Base-by-base conservation (phyloP, 2,329 filamentous ascomycete species). In the Arthrobotrys megalospora region DNA sequence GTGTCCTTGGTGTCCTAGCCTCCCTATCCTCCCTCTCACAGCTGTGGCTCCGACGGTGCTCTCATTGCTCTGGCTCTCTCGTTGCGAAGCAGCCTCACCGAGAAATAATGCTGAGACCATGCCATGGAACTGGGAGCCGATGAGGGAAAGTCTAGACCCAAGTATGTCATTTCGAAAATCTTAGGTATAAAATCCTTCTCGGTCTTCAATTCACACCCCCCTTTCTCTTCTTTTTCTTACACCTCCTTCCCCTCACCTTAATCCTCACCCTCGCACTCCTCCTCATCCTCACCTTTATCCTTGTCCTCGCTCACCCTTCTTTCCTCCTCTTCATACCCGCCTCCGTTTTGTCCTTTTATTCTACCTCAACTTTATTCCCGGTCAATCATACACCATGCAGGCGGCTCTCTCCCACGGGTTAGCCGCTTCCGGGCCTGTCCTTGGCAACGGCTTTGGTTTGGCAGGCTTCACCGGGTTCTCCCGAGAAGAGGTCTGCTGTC, bases 401-500 rank as follows among this genome's bases (percentile, higher is more conserved):
- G 16, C 50, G 12, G 50, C 24, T 34, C 50, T 53, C 6, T 12
- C 50, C 7, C 28, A 16, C 16, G 50, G 50, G 6, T 34, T 34
- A 24, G 7, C 14, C 14, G 50, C 6, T 4, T 34, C 50, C 24
- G 14, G 50, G 38, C n/a, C 21, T 5, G 24, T 38, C 32, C 58
- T 55, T 10, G 47, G 48, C 6, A 41, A 58, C 28, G 41, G 43
- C 32, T 19, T 36, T 6, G 47, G n/a, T 6, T 8, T 52, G 19
- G 34, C 34, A 6, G 52, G 32, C 1, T 7, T 21, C 12, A 38
- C 52, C 1, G 34, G n/a, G 1, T 38, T 58, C 28, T 21, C 52
- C 7, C 60, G 36, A 16, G 60, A 58, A 55, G 28, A 60, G 14
- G 19, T 66, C 6, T 73, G 69, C 32, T 73, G 69, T 16, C 28